Conservation (phyloP, 164 flowering plant genomes). For the Pachysandra terminalis region DNA sequence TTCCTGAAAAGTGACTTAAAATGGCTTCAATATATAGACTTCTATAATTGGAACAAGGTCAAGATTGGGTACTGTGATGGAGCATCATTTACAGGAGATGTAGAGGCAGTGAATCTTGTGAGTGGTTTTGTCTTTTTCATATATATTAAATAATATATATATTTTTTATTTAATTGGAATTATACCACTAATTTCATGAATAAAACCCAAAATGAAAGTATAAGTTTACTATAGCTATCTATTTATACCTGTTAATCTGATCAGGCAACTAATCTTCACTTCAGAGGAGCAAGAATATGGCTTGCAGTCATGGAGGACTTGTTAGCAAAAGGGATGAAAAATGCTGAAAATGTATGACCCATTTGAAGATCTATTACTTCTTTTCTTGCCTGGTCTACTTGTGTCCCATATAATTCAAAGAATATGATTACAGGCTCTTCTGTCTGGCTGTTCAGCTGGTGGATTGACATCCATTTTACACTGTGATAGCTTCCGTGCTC, state of each 20-base stretch:
- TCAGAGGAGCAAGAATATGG: slow-evolving; percentile 69
- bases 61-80: slow-evolving; percentile 79
- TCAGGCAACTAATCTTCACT: slow-evolving; percentile 70
- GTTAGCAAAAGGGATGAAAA: slow-evolving; percentile 62
- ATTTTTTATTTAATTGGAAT: not conserved
- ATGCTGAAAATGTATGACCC: slow-evolving; percentile 64
- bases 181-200: not conserved
- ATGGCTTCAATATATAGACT: slow-evolving; percentile 34
- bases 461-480: slow-evolving; percentile 84
- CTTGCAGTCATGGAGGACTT: slow-evolving; percentile 65
- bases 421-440: slow-evolving; percentile 55
- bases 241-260: slow-evolving; percentile 8
- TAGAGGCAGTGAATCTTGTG: slow-evolving; percentile 51
- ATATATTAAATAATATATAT: no score
- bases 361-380: not conserved
- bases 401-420: not conserved
- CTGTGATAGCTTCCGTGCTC: slow-evolving; percentile 71
- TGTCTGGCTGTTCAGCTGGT: slow-evolving; percentile 98
- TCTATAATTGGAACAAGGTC: slow-evolving; percentile 69
- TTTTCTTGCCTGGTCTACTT: not conserved
- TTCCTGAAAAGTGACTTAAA: slow-evolving; percentile 2
- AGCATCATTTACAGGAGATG: slow-evolving; percentile 74
- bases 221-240: not conserved
- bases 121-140: slow-evolving; percentile 23
- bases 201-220: not conserved